These are phyloP conservation scores for Physcomitrellopsis africana DNA, from an alignment of 225 moss, liverwort and hornwort species.

Conservation along the genomic window DNA sequence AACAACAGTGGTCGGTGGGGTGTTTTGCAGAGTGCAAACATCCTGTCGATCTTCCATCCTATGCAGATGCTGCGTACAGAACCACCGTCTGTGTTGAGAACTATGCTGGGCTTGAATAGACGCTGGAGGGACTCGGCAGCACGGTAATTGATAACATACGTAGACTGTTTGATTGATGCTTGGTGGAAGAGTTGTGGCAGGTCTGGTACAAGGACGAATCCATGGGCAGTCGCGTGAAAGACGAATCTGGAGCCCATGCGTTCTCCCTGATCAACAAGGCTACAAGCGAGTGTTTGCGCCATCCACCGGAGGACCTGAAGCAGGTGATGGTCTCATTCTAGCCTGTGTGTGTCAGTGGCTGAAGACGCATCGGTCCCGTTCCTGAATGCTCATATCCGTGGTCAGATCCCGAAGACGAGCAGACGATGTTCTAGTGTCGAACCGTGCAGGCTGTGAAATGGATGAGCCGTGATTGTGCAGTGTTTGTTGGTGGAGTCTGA, in stretches of 20 bases:
- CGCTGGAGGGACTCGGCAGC: too few species aligned
- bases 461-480: conserved; percentile 11
- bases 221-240: conserved; percentile 76
- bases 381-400: too few species aligned
- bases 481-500: conserved; percentile 51
- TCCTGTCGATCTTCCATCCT: not conserved
- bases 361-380: not conserved
- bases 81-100: too few species aligned
- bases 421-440: not conserved
- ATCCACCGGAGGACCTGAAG: conserved; percentile 42
- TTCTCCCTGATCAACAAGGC: conserved; percentile 79
- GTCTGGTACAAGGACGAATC: conserved; percentile 84
- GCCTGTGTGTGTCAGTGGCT: too few species aligned
- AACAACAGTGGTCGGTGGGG: too few species aligned
- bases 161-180: not conserved
- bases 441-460: not conserved
- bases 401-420: too few species aligned
- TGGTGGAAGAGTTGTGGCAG: conserved; percentile 33
- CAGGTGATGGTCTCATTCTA: conserved; percentile 37
- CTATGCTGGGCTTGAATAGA: too few species aligned
- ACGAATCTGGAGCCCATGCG: conserved; percentile 62
- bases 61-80: too few species aligned
- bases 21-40: not conserved
- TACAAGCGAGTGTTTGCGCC: conserved; percentile 64
- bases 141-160: too few species aligned